These are phyloP conservation scores for Stephanodiscus triporus DNA, from an alignment of 108 stramenopile species.

Conservation along the genomic window DNA sequence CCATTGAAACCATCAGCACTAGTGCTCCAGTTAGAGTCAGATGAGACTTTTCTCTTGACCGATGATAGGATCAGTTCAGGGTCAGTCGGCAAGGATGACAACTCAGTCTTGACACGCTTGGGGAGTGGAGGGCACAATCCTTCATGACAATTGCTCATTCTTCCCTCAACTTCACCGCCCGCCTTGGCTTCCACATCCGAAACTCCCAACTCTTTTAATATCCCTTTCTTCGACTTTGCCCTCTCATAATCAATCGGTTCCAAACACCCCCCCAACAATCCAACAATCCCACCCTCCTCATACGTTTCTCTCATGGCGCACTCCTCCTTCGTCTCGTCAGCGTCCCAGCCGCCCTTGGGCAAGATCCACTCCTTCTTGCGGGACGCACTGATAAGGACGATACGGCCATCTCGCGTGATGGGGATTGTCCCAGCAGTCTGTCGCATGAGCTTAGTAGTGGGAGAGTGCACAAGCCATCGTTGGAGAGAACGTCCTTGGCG, in stretches of 20 bases:
- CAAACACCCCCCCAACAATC: conserved; percentile 70
- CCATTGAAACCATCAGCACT: background rate
- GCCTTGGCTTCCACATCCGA: background rate
- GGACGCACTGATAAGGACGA: conserved; percentile 77
- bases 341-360: conserved; percentile 96
- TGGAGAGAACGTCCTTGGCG: conserved; percentile 75
- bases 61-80: background rate
- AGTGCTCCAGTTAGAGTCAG: conserved; percentile 14
- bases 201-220: conserved; percentile 35
- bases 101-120: conserved; percentile 22
- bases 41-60: background rate
- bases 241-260: conserved; percentile 79
- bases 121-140: conserved; percentile 8
- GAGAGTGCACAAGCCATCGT: conserved; percentile 63
- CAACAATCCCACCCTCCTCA: conserved; percentile 89
- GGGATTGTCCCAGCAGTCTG: conserved; percentile 81
- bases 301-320: conserved; percentile 89
- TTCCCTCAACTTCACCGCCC: background rate
- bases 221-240: conserved; percentile 74
- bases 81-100: too few species aligned
- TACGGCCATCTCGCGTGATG: conserved; percentile 72
- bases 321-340: conserved; percentile 87
- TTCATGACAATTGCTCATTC: background rate
- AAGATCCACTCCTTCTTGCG: conserved; percentile 91
- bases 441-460: conserved; percentile 49